Conservation (phyloP, 2,329 filamentous ascomycete species). For the Aspergillus sp. region DNA sequence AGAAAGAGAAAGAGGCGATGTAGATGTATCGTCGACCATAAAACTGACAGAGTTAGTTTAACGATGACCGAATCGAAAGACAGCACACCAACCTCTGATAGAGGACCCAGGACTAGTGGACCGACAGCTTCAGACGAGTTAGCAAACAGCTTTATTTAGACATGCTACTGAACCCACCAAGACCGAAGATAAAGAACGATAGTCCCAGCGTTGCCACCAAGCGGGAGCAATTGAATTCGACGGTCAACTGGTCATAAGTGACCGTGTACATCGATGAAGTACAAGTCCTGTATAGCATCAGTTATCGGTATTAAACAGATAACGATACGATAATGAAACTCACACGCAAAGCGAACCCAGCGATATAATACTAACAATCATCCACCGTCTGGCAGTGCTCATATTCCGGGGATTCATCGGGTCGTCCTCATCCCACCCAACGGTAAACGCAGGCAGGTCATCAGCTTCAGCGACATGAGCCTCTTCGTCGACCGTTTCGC, state of each 20-base stretch:
- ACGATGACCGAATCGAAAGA: neutral
- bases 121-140: constrained; percentile 44
- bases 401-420: constrained; percentile 70
- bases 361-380: constrained; percentile 70
- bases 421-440: constrained; percentile 72
- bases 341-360: constrained; percentile 76
- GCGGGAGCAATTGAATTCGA: constrained; percentile 67
- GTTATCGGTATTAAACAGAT: constrained; percentile 1
- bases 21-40: constrained; percentile 82
- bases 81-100: constrained; percentile 49
- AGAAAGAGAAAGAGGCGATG: constrained; percentile 66
- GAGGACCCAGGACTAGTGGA: constrained; percentile 58
- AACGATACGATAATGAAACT: constrained; percentile 36
- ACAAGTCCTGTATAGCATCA: constrained; percentile 58
- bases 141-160: constrained; percentile 4
- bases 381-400: constrained; percentile 65
- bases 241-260: constrained; percentile 71
- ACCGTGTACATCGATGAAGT: constrained; percentile 84
- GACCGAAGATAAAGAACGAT: constrained; percentile 76
- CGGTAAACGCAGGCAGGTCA: constrained; percentile 51
- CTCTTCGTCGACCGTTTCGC: constrained; percentile 8
- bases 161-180: constrained; percentile 42
- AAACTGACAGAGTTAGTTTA: constrained; percentile 47
- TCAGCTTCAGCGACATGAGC: constrained; percentile 15
- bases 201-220: constrained; percentile 75